Percentiles rank a stretch among this genome's conserved stretches.
phyloP scores from a whole-genome alignment of 257 asterid species.

The Verbena officinalis region DNA sequence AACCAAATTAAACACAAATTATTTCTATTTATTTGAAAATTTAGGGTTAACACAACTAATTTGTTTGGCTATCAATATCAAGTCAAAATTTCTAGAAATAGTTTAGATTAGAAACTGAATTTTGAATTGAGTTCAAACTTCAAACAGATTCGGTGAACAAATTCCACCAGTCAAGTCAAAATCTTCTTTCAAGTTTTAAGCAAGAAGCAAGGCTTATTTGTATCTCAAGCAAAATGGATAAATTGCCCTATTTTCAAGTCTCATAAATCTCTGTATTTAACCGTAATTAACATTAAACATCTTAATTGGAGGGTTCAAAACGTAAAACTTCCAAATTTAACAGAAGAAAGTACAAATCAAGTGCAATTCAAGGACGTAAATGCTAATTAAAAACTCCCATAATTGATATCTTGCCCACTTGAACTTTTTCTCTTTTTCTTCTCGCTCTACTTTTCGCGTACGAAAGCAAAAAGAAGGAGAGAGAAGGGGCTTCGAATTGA shows the following conservation, averaged over 20 bases:
- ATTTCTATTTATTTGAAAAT: neutral
- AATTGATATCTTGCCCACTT: constrained; percentile 4
- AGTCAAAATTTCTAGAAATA: too few relatives aligned
- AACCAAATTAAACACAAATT: neutral
- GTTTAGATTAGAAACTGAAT: too few relatives aligned
- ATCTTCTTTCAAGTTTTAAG: neutral
- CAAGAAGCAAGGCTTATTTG: neutral
- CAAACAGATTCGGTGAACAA: neutral
- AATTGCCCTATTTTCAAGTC: too few relatives aligned
- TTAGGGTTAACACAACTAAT: neutral
- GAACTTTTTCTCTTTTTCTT: neutral
- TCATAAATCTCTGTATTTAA: too few relatives aligned
- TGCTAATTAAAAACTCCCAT: neutral
- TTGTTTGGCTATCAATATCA: too few relatives aligned
- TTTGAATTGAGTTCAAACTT: constrained; percentile 3
- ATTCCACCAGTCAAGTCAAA: neutral
- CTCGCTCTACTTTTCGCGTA: constrained; percentile 14
- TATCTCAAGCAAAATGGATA: constrained; percentile 3
- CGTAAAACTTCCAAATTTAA: too few relatives aligned
- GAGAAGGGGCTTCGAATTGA: constrained; percentile 30
- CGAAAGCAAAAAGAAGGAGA: constrained; percentile 20
- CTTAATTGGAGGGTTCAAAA: too few relatives aligned
- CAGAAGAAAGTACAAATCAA: too few relatives aligned
- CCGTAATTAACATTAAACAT: too few relatives aligned
- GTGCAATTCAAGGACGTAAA: too few relatives aligned